These are phyloP conservation scores for Ceratocystis huliohia DNA, from an alignment of 2,329 filamentous ascomycete species.

Conservation along the genomic window DNA sequence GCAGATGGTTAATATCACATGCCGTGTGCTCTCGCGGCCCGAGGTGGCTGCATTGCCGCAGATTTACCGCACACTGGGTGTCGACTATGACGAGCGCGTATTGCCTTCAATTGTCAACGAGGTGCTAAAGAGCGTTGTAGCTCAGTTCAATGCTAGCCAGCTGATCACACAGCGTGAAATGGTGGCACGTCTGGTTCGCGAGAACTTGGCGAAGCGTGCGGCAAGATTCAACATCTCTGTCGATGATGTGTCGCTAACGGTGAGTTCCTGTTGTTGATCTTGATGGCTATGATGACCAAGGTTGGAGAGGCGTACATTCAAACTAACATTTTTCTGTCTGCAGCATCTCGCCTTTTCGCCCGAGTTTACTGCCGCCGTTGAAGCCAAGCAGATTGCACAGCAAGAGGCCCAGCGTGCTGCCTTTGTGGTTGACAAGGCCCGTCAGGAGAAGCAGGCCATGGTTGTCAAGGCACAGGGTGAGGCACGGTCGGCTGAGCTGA, in stretches of 20 bases:
- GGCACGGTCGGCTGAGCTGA: slow-evolving; percentile 91
- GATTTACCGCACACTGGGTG: slow-evolving; percentile 91
- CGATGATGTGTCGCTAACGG: slow-evolving; percentile 92
- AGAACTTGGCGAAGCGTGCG: slow-evolving; percentile 81
- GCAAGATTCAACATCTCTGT: slow-evolving; percentile 95
- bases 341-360: slow-evolving; percentile 61
- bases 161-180: slow-evolving; percentile 98
- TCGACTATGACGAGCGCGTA: slow-evolving; percentile 93
- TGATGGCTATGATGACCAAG: too few species aligned
- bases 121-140: slow-evolving; percentile 95
- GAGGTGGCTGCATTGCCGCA: slow-evolving; percentile 79
- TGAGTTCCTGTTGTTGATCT: slow-evolving; percentile 34
- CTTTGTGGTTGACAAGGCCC: slow-evolving; percentile 96
- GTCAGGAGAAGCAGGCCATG: slow-evolving; percentile 98
- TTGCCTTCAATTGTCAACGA: slow-evolving; percentile 97
- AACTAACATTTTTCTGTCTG: neutral
- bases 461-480: slow-evolving; percentile 98
- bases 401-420: slow-evolving; percentile 96
- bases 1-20: slow-evolving; percentile 99
- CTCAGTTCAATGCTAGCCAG: slow-evolving; percentile 97
- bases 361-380: slow-evolving; percentile 60
- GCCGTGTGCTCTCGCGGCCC: slow-evolving; percentile 90
- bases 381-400: slow-evolving; percentile 62
- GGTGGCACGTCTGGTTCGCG: slow-evolving; percentile 78
- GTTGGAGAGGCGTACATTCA: neutral